Evolutionary conservation across 2,329 filamentous ascomycete genomes (phyloP), one percentile per base, ranked within the genome.

Genomic region (Lasiodiplodia hormozganensis): DNA sequence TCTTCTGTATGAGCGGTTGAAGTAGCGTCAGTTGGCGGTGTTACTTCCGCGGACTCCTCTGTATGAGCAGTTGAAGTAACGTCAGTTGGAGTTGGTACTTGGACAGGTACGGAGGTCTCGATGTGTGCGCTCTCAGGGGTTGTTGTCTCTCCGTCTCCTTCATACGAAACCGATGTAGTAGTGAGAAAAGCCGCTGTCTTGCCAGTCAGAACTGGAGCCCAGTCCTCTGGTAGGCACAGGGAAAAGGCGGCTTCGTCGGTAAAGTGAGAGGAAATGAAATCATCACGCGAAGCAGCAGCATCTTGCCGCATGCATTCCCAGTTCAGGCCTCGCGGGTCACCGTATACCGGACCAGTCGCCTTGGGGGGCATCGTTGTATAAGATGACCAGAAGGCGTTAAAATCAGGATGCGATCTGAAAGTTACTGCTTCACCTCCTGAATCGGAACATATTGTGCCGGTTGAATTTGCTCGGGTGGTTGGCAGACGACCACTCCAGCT

Each of bases 111-210:
- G 6, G 62, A 53, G 25, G 40, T 52, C 34, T 65, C 62, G 1
- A 16, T 40, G n/a, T 54, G 62, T 23, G 62, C 47, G 49, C 23
- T 51, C 28, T 23, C 36, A 34, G 40, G 3, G 18, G 25, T 51
- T 18, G 25, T 51, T 7, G 31, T 10, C 31, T 36, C 60, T 11
- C 36, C 60, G 16, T 52, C 60, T 21, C 47, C 60, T 18, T 64
- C 60, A 12, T 64, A 64, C 11, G 60, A 64, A n/a, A 64, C 43
- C 7, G 60, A 64, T 7, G 28, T n/a, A 21, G 47, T 28, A 52
- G 47, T 64, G 18, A 64, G 43, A 8, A 23, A 64, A 23, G 43
- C 60, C 1, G 43, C 60, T 64, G 57, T 60, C 18, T 8, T 2
- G 18, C 18, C 12, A 8, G 57, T 23, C 38, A 21, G n/a, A 11